Evolutionary conservation across 139 green algal species (phyloP).

Genomic region (Coelastrella sp.): DNA sequence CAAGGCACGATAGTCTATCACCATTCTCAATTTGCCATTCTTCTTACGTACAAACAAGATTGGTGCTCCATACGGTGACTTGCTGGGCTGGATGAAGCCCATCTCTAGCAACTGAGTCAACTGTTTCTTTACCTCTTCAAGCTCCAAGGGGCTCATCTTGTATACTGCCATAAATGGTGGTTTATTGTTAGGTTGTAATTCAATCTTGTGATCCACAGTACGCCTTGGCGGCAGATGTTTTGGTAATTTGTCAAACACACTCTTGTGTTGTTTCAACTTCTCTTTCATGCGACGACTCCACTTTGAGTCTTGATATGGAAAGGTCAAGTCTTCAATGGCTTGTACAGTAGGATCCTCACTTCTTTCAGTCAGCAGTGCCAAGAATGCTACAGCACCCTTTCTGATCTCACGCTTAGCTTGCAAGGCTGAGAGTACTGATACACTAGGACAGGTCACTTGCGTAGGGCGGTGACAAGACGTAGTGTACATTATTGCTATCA

Average conservation of each 20-base stretch:
- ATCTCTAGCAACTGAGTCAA: not conserved
- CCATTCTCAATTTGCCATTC: constrained; percentile 57
- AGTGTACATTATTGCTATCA: not conserved
- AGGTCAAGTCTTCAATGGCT: no score
- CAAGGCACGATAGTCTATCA: constrained; percentile 62
- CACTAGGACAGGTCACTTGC: not conserved
- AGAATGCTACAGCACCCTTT: not conserved
- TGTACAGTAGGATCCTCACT: no score
- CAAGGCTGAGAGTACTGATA: not conserved
- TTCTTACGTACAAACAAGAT: constrained; percentile 51
- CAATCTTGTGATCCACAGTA: not conserved
- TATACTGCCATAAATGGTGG: not conserved
- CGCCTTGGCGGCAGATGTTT: not conserved
- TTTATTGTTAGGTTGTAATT: not conserved
- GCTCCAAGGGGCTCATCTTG: not conserved
- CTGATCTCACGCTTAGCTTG: not conserved
- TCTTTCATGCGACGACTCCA: no score
- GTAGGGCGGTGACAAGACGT: not conserved
- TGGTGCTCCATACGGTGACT: constrained; percentile 46
- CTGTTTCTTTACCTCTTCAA: not conserved
- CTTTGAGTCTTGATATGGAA: no score
- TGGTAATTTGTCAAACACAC: no score
- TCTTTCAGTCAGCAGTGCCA: not conserved
- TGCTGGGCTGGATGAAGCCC: constrained; percentile 49
- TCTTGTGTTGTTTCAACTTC: no score